Conservation (phyloP, 2,329 filamentous ascomycete genomes). For the Monilinia polystroma region DNA sequence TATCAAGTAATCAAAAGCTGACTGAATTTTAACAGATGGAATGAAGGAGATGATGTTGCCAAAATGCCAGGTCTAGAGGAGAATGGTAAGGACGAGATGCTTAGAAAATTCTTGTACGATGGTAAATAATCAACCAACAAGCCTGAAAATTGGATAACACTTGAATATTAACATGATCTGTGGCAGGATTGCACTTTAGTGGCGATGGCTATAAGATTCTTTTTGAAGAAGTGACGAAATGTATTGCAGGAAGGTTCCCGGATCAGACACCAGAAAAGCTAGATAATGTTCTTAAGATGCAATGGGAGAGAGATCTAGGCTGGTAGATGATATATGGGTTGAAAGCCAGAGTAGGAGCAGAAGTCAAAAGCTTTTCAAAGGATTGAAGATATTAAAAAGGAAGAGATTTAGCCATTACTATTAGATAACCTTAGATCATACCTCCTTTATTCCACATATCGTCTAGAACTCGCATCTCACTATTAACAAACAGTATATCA, state of each 20-base stretch:
- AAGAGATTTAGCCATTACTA: no score
- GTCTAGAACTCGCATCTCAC: no score
- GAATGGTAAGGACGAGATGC: neutral
- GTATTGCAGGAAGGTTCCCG: slow-evolving; percentile 6
- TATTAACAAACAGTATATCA: no score
- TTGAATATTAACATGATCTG: neutral
- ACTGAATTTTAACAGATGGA: slow-evolving; percentile 2
- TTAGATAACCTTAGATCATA: no score
- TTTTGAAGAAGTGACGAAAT: slow-evolving; percentile 12
- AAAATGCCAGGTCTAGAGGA: slow-evolving; percentile 15
- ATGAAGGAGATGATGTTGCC: neutral
- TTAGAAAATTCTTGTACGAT: slow-evolving; percentile 10
- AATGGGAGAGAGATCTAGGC: slow-evolving; percentile 19
- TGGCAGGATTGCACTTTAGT: slow-evolving; percentile 17
- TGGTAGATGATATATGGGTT: neutral
- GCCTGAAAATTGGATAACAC: no score
- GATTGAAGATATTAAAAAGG: neutral
- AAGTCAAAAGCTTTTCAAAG: neutral
- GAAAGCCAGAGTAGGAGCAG: neutral
- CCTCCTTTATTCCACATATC: no score
- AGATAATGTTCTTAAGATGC: neutral
- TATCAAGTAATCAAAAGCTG: no score
- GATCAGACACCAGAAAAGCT: slow-evolving; percentile 15
- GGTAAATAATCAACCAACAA: neutral
- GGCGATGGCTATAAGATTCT: slow-evolving; percentile 20